These are phyloP conservation scores for Phytophthora tubulina DNA, from an alignment of 352 stramenopile species.

Conservation along the genomic window DNA sequence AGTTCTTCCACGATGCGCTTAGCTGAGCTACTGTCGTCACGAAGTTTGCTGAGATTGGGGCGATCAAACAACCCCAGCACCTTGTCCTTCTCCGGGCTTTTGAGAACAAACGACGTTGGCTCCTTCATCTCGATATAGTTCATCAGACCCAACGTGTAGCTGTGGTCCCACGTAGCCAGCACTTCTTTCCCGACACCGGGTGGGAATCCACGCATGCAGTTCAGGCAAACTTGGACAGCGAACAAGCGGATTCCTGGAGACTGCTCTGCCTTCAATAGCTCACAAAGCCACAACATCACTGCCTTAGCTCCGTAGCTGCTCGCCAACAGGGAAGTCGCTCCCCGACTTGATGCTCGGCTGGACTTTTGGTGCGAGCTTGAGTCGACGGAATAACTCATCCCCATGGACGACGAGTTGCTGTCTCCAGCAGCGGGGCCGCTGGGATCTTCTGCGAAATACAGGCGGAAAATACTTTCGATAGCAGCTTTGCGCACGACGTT, in stretches of 20 bases:
- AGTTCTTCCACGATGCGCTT: constrained; percentile 72
- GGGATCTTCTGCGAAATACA: constrained; percentile 88
- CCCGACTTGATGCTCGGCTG: constrained; percentile 24
- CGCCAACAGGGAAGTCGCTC: constrained; percentile 37
- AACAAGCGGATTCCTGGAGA: constrained; percentile 83
- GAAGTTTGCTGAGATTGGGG: constrained; percentile 71
- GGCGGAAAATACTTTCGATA: constrained; percentile 84
- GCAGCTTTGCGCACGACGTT: constrained; percentile 84
- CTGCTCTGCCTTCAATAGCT: constrained; percentile 69
- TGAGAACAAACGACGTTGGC: constrained; percentile 75
- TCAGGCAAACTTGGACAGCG: constrained; percentile 80
- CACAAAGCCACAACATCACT: constrained; percentile 74
- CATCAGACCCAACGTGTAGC: constrained; percentile 81
- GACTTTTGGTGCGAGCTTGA: constrained; percentile 24
- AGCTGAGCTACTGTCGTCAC: constrained; percentile 79
- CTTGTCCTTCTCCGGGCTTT: constrained; percentile 81
- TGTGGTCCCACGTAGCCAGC: constrained; percentile 84
- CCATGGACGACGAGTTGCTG: constrained; percentile 24
- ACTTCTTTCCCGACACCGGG: constrained; percentile 76
- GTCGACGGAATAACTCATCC: constrained; percentile 19
- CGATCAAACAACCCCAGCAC: constrained; percentile 67
- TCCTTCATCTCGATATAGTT: constrained; percentile 85
- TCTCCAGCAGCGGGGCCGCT: constrained; percentile 36
- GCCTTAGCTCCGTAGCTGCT: constrained; percentile 76
- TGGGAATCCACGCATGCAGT: constrained; percentile 84